Conservation (phyloP, 2,329 filamentous ascomycete species). For the Colletotrichum shisoi region DNA sequence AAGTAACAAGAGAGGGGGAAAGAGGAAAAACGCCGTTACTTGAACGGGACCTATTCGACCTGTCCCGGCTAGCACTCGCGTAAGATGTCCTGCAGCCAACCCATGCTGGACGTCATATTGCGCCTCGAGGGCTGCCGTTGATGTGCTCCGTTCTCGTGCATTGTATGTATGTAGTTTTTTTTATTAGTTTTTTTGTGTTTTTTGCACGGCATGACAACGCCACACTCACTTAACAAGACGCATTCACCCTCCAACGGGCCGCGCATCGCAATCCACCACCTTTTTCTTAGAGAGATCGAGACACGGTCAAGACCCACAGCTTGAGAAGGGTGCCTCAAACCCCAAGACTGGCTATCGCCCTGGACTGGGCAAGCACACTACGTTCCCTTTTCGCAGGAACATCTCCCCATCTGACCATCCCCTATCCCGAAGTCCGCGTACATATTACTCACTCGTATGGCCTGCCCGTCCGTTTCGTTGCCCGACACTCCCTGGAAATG, state of each 20-base stretch:
- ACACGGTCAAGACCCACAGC: conserved; percentile 2
- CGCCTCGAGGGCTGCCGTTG: conserved; percentile 30
- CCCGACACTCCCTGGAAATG: conserved; percentile 17
- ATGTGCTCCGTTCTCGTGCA: conserved; percentile 35
- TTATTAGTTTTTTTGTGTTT: background rate
- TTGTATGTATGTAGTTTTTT: conserved; percentile 35
- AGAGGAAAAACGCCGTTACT: background rate
- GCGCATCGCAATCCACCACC: conserved; percentile 4
- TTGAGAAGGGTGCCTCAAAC: background rate
- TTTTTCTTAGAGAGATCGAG: background rate
- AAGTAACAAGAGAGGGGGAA: background rate
- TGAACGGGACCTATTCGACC: conserved; percentile 16
- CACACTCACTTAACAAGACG: conserved; percentile 5
- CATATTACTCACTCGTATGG: background rate
- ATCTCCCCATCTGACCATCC: background rate
- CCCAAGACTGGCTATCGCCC: background rate
- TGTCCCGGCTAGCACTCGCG: conserved; percentile 23
- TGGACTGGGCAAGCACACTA: background rate
- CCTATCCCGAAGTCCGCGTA: no score
- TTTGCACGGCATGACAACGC: conserved; percentile 5
- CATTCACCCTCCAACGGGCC: background rate
- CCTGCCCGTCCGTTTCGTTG: background rate
- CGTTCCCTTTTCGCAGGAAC: background rate
- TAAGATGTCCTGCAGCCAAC: conserved; percentile 34
- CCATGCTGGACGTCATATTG: conserved; percentile 33